Evolutionary conservation across 768 basidiomycete species (phyloP), one percentile per base, ranked within the genome.

Genomic region (Mycena venus): DNA sequence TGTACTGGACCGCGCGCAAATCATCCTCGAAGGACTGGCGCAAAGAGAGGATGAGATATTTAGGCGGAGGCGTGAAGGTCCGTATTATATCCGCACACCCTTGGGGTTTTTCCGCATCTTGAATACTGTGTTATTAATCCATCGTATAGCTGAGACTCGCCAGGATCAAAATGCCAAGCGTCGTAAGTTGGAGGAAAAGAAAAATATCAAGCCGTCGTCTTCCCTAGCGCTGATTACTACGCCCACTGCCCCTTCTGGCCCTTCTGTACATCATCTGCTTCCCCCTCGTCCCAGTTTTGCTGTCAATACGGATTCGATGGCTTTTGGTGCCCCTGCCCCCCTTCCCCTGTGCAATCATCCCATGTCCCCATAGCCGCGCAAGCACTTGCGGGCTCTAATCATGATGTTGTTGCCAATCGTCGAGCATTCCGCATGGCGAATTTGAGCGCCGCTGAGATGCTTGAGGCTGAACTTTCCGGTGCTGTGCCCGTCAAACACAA

Each of bases 21-120:
- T 99, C 80, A 98, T 99, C 80, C 90, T 99, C 83, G 95, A 98
- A 83, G 97, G 97, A 72, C 88, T 99, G 74, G 97, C 98, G n/a
- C 90, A 88, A 83, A 88, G 94, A 80, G 98, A 99, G 86, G 96
- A 98, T 85, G 97, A 96, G 59, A 99, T 99, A 78, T 99, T 99
- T 85, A 88, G 93, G 80, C 91, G 90, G 81, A 90, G 98, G 80
- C 94, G 94, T 85, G 97, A 99, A 92, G 90, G 97, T 98, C 82
- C 84, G 93, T 89, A 80, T 78, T 68, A 56, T 68, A 63, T 72
- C 70, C 76, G 58, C 61, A 72, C 72, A 71, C 51, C 75, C 64
- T 76, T 70, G 61, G 70, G 62, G 68, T 62, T 56, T 51, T 68
- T 25, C 68, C 29, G 25, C 25, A 65, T 40, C 21, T 38, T 38